These are phyloP conservation scores for Pestalotiopsis sp. DNA, from an alignment of 2,329 filamentous ascomycete genomes.

Conservation along the genomic window DNA sequence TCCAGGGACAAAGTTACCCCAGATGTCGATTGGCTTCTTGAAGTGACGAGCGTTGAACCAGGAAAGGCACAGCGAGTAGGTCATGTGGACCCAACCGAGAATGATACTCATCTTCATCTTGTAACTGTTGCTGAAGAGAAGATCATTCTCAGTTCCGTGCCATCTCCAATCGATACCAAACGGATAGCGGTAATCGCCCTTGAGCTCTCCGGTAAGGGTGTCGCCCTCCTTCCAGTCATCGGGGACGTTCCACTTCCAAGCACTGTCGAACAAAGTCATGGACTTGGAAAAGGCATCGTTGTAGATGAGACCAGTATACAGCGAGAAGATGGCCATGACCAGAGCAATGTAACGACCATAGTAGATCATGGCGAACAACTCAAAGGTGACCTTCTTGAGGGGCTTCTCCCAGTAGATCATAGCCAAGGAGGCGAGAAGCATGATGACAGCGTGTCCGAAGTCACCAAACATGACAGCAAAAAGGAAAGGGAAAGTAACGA, in stretches of 20 bases:
- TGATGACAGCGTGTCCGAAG: slow-evolving; percentile 89
- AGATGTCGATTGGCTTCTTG: slow-evolving; percentile 92
- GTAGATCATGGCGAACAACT: slow-evolving; percentile 97
- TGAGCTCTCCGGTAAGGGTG: slow-evolving; percentile 68
- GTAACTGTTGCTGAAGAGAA: slow-evolving; percentile 96
- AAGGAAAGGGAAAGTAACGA: slow-evolving; percentile 98
- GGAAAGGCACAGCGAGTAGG: slow-evolving; percentile 91
- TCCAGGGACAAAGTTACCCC: slow-evolving; percentile 94
- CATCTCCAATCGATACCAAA: slow-evolving; percentile 96
- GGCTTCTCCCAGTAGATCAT: slow-evolving; percentile 98
- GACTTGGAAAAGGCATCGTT: slow-evolving; percentile 97
- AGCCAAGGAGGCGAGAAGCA: slow-evolving; percentile 78
- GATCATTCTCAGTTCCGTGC: slow-evolving; percentile 93
- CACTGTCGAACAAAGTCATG: slow-evolving; percentile 84
- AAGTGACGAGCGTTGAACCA: slow-evolving; percentile 95
- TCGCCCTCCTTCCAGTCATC: slow-evolving; percentile 66
- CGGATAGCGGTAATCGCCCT: slow-evolving; percentile 80
- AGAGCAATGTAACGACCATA: slow-evolving; percentile 98
- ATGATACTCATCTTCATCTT: slow-evolving; percentile 99
- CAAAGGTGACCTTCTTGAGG: slow-evolving; percentile 88
- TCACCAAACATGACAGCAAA: slow-evolving; percentile 99
- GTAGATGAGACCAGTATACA: slow-evolving; percentile 97
- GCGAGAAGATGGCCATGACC: slow-evolving; percentile 96
- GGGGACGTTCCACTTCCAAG: slow-evolving; percentile 80
- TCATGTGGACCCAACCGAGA: slow-evolving; percentile 98